Percentiles rank a stretch among this genome's conserved stretches.
Conservation (phyloP, 495 filamentous ascomycete species). For the Xylaria telfairii region DNA sequence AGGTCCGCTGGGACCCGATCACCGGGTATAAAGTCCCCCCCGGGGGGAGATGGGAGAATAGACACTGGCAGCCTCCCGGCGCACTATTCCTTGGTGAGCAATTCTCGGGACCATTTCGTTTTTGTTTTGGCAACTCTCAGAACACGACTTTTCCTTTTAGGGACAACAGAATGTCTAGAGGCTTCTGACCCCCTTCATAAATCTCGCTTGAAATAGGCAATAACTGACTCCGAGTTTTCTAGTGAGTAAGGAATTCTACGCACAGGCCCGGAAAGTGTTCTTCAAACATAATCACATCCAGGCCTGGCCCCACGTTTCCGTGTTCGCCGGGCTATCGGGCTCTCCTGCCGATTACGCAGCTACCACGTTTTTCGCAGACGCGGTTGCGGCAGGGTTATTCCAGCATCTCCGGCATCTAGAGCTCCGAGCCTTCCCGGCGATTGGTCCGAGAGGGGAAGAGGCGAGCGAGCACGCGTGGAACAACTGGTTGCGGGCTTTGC, state of each 20-base stretch:
- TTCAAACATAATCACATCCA: background rate
- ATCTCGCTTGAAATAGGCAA: too few relatives aligned
- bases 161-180: too few relatives aligned
- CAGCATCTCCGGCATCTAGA: background rate
- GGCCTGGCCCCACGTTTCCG: background rate
- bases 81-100: background rate
- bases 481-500: background rate
- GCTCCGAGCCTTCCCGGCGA: background rate
- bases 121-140: too few relatives aligned
- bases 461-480: background rate
- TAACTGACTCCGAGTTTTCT: too few relatives aligned
- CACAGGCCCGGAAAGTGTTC: background rate
- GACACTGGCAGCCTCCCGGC: background rate
- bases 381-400: background rate
- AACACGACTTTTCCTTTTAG: too few relatives aligned
- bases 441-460: background rate
- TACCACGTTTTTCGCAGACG: background rate
- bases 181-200: too few relatives aligned
- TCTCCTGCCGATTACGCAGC: background rate
- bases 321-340: background rate
- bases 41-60: background rate
- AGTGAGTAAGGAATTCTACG: constrained; percentile 3
- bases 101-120: too few relatives aligned
- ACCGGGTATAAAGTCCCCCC: background rate
- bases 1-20: background rate